Evolutionary conservation across 768 basidiomycete species (phyloP), one percentile per base, ranked within the genome.

Genomic region (Fibroporia radiculosa): DNA sequence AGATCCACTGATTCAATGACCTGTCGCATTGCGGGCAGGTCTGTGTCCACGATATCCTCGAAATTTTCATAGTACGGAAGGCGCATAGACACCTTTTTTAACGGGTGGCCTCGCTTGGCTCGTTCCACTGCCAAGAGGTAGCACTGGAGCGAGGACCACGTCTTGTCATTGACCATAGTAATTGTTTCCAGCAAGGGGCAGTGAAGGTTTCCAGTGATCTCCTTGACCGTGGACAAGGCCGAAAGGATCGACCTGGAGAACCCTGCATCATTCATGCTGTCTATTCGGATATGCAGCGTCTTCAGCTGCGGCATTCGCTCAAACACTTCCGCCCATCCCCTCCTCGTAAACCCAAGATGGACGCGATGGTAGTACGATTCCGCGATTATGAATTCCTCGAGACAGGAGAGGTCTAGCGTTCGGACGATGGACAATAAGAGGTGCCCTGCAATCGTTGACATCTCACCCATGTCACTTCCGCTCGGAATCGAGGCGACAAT

Each of bases 71-170:
- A 61, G 41, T 54, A 56, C 25, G 57, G 48, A 12, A 57, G 45
- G 26, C 47, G 48, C 42, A 61, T 47, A 29, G 59, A 61, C 23
- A 61, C 51, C 10, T 47, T 44, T 26, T 54, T 55, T 24, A 61
- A 41, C 10, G 57, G 51, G 22, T 50, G 51, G 4, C 59, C 59
- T 5, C 37, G 46, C 18, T 43, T 27, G 23, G 39, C 37, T 16
- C 59, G 55, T 43, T 49, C 45, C 47, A 54, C 27, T 24, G 59
- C 57, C 44, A 61, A 45, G 18, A 44, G 50, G 48, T 52, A 61
- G 42, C 52, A 56, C 46, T 56, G 59, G 35, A 61, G 51, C 16
- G 52, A 51, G 12, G 59, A 61, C 59, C 59, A 61, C 32, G 57
- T 57, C 51, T 48, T 50, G 50, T 61, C 59, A 33, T 56, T 52